phyloP scores from a whole-genome alignment of 257 asterid genomes.

The Ophiorrhiza pumila region DNA sequence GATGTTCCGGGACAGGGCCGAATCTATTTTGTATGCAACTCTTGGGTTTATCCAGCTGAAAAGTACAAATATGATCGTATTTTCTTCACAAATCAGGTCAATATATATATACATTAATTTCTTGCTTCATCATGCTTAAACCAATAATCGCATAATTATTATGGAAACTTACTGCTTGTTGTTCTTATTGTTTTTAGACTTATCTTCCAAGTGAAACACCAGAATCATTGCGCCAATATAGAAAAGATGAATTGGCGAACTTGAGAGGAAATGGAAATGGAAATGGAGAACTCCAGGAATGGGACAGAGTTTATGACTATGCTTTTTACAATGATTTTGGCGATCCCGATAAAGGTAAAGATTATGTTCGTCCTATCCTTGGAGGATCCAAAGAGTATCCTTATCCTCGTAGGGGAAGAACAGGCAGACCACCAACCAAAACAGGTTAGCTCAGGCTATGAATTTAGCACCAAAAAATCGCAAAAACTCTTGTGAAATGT shows the following conservation, averaged over 20 bases:
- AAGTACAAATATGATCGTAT: slow-evolving; percentile 30
- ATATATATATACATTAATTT: too few relatives aligned
- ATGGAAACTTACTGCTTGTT: too few relatives aligned
- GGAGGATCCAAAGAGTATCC: slow-evolving; percentile 30
- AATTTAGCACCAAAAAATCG: too few relatives aligned
- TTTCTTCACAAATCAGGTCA: slow-evolving; percentile 42
- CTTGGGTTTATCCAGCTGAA: slow-evolving; percentile 36
- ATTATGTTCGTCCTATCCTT: slow-evolving; percentile 26
- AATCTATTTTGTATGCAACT: slow-evolving; percentile 30
- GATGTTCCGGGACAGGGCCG: slow-evolving; percentile 22
- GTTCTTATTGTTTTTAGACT: too few relatives aligned
- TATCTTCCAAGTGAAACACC: slow-evolving; percentile 41
- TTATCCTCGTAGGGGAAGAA: slow-evolving; percentile 70
- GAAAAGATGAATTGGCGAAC: slow-evolving; percentile 28
- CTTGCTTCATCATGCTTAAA: too few relatives aligned
- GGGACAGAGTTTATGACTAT: slow-evolving; percentile 41
- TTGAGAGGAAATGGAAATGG: slow-evolving; percentile 39
- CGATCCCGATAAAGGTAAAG: slow-evolving; percentile 24
- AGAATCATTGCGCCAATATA: slow-evolving; percentile 11
- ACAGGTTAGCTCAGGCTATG: too few relatives aligned
- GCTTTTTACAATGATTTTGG: slow-evolving; percentile 38
- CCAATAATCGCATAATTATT: too few relatives aligned
- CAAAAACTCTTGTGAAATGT: too few relatives aligned
- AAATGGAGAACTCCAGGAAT: slow-evolving; percentile 31
- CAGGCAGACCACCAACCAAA: slow-evolving; percentile 54